Percentiles rank a stretch among this genome's conserved stretches.
These are phyloP conservation scores for Trichosporon coremiiforme DNA, from an alignment of 1,284 basidiomycete genomes.

Conservation along the genomic window DNA sequence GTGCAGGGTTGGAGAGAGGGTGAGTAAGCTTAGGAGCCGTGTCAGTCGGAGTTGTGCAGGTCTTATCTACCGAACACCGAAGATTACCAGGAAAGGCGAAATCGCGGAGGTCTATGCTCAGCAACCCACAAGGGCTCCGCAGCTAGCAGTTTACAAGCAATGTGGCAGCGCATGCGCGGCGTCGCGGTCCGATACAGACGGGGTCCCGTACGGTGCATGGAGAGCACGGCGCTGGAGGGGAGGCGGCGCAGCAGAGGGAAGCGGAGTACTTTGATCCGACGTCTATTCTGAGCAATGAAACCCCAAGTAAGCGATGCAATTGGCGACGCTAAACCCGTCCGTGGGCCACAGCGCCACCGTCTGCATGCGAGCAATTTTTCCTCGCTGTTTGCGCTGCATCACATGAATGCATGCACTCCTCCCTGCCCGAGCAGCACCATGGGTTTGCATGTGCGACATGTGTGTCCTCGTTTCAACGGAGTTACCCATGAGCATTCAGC, in stretches of 20 bases:
- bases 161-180: neutral
- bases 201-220: too few species aligned
- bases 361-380: neutral
- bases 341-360: neutral
- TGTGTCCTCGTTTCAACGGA: neutral
- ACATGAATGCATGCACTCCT: too few species aligned
- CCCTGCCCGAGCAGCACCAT: neutral
- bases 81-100: neutral
- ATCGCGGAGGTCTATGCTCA: neutral
- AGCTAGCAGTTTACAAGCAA: neutral
- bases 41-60: neutral
- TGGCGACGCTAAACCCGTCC: neutral
- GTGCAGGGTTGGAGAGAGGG: too few species aligned
- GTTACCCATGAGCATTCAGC: neutral
- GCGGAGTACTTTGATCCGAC: constrained; percentile 14
- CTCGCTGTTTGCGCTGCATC: neutral
- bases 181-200: neutral
- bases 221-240: too few species aligned
- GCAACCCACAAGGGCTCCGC: too few species aligned
- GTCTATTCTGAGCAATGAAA: neutral
- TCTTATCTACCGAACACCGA: neutral
- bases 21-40: neutral
- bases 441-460: neutral
- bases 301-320: neutral
- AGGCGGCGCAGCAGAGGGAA: too few species aligned